Base-by-base conservation (phyloP, 306 rosid genomes). In the Aeschynomene evenia region DNA sequence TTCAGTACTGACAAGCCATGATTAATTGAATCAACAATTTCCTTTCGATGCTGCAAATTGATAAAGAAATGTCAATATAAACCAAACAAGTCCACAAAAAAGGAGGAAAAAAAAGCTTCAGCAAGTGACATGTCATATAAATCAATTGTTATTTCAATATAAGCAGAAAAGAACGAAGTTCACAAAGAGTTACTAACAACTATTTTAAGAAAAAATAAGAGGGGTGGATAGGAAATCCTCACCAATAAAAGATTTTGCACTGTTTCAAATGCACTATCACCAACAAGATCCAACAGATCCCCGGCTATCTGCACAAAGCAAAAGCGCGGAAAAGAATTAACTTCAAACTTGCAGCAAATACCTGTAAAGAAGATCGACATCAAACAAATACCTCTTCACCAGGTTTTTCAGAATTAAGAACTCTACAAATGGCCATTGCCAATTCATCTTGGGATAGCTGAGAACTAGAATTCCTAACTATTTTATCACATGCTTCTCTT, bases 391-490 rank as follows among this genome's bases (percentile, higher is more conserved):
- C 97, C 98, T 86, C 97, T 76, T 93, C 98, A 9, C 98, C 97
- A 28, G 92, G 88, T 76, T 90, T 93, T 63, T 84, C 97, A 68
- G 98, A 88, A 73, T 83, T 80, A 77, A 93, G 97, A 67, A 90
- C 98, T 86, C 87, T 84, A 77, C 98, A 93, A 73, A 93, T 88
- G 59, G 97, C 83, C 93, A 93, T 79, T 33, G 98, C 97, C 69
- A 93, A 70, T 83, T 93, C 97, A 76, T 93, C 96, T 60, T 56
- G 81, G 19, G 97, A 85, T 71, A 88, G 84, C 80, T 78, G 83
- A 2, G 72, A 82, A 71, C 42, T 48, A 26, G 63, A 72, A 66
- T 70, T 78, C 84, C 67, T 68, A 33, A 81, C 87, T 79, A 93
- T 88, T 77, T 57, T 79, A 79, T 87, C 91, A 66, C 98, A 88